These are phyloP conservation scores for Malania oleifera DNA, from an alignment of 164 flowering plant species.

Conservation along the genomic window DNA sequence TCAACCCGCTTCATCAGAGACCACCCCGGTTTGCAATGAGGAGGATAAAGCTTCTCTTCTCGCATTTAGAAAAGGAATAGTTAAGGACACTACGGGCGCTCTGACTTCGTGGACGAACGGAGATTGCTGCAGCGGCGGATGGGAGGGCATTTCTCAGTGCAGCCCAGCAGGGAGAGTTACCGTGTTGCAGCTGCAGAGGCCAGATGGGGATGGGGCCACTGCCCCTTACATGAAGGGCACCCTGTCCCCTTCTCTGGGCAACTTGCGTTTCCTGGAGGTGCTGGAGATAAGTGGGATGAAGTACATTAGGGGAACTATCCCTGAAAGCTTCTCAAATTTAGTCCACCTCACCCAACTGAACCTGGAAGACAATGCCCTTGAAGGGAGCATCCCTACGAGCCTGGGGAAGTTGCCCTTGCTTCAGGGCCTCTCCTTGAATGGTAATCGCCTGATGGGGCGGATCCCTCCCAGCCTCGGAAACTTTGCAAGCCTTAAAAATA, in stretches of 20 bases:
- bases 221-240: slow-evolving; percentile 67
- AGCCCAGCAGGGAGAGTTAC: slow-evolving; percentile 59
- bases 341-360: slow-evolving; percentile 55
- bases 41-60: slow-evolving; percentile 68
- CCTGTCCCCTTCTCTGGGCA: slow-evolving; percentile 59
- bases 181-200: slow-evolving; percentile 50
- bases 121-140: slow-evolving; percentile 86
- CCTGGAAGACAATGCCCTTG: slow-evolving; percentile 66
- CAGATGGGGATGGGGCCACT: slow-evolving; percentile 23
- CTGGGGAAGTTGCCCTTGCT: slow-evolving; percentile 53
- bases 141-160: slow-evolving; percentile 92
- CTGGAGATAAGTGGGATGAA: slow-evolving; percentile 77
- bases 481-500: slow-evolving; percentile 34
- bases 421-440: slow-evolving; percentile 48
- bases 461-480: slow-evolving; percentile 63
- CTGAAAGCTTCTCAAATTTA: slow-evolving; percentile 56
- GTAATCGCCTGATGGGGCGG: slow-evolving; percentile 58
- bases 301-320: slow-evolving; percentile 62
- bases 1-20: slow-evolving; percentile 14
- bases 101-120: slow-evolving; percentile 69
- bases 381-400: slow-evolving; percentile 64
- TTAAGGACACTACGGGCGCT: slow-evolving; percentile 60
- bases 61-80: slow-evolving; percentile 61
- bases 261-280: slow-evolving; percentile 54
- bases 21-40: slow-evolving; percentile 39